Evolutionary conservation across 2,329 filamentous ascomycete genomes (phyloP), one percentile per base, ranked within the genome.

Genomic region (Fusarium foetens): DNA sequence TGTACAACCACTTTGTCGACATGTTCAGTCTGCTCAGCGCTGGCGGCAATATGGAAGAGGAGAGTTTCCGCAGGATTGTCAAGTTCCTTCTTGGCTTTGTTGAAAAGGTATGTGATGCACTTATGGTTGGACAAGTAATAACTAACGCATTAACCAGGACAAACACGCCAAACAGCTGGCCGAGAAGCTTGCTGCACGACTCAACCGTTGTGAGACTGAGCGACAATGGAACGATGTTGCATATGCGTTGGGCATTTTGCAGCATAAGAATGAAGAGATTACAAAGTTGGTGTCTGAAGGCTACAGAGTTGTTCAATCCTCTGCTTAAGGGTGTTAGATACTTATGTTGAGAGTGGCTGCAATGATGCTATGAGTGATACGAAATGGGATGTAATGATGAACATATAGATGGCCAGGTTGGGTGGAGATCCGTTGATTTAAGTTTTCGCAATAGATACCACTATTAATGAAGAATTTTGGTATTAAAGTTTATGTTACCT

Each of bases 1-100:
- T 99, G 5, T 99, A 99, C 82, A 99, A 99, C 81, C 95, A 99
- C 84, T 99, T 99, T 82, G 94, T 99, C 33, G 96, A 99, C 80
- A 98, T 99, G 94, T 99, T 99, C 82, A 95, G 93, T 79, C 84
- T 98, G 72, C 86, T 99, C 51, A 96, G 93, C 64, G 93, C 94
- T 0, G 95, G 97, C 75, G 89, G 89, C 58, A 89, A 86, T 35
- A 86, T 99, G 73, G 91, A 94, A 14, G 95, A 98, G 80, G 94
- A 97, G 75, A 90, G 92, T 29, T 92, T 99, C 83, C 91, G 89
- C 80, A 88, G 93, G 68, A 95, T 99, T 66, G 88, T 99, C 72
- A 94, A 94, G 79, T 99, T 99, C 83, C 83, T 99, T 79, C 91
- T 97, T 70, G 94, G 94, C 2, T 99, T 99, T 81, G 94, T 99